Evolutionary conservation across 2,329 filamentous ascomycete genomes (phyloP).

Genomic region (Fusarium pilosicola): DNA sequence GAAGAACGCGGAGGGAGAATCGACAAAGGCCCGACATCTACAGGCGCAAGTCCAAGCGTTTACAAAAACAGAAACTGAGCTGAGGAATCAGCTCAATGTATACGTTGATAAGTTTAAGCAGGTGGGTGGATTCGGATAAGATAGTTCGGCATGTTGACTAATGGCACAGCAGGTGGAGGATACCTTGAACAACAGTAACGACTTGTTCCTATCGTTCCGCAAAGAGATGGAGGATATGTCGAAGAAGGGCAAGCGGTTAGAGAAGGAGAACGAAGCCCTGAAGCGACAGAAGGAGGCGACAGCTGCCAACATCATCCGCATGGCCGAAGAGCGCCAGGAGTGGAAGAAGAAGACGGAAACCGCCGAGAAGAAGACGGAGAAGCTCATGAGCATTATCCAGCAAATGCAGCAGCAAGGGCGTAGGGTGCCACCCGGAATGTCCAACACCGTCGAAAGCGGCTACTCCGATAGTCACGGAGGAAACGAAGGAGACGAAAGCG

Average conservation of each 20-base stretch:
- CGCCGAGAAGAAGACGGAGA: constrained; percentile 80
- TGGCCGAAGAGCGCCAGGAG: constrained; percentile 93
- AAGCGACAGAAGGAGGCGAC: constrained; percentile 94
- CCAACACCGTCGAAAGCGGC: constrained; percentile 66
- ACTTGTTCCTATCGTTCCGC: constrained; percentile 93
- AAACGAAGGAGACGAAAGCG: constrained; percentile 67
- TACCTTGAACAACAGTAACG: constrained; percentile 97
- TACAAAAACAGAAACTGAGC: constrained; percentile 92
- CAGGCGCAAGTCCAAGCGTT: constrained; percentile 94
- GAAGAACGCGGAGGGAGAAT: constrained; percentile 85
- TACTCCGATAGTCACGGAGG: constrained; percentile 65
- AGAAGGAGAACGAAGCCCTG: constrained; percentile 93
- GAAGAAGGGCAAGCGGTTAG: constrained; percentile 95
- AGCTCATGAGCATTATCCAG: constrained; percentile 92
- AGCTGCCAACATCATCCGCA: constrained; percentile 93
- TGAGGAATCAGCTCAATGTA: constrained; percentile 94
- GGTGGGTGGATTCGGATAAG: constrained; percentile 64
- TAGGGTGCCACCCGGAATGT: constrained; percentile 74
- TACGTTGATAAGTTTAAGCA: constrained; percentile 99
- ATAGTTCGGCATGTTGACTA: constrained; percentile 40
- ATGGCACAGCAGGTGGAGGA: constrained; percentile 82
- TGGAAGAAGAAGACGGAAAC: constrained; percentile 73
- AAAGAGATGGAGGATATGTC: constrained; percentile 99
- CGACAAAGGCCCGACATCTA: constrained; percentile 81
- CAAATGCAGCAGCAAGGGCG: constrained; percentile 96